Evolutionary conservation across 306 rosid species (phyloP).

Genomic region (Pueraria montana): DNA sequence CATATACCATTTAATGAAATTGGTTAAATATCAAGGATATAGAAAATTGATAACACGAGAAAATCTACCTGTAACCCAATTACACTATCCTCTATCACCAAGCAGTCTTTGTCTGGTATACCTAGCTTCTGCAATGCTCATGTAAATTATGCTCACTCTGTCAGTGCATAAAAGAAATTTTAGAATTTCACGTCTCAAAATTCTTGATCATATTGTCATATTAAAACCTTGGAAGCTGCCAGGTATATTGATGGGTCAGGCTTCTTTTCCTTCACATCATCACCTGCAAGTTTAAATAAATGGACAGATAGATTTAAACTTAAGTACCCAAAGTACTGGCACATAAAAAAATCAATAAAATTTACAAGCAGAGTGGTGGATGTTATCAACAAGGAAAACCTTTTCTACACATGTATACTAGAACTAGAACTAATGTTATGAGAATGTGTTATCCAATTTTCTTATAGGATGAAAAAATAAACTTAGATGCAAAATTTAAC

Average conservation of each 20-base stretch:
- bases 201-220: constrained; percentile 39
- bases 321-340: neutral
- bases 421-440: constrained; percentile 11
- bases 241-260: constrained; percentile 93
- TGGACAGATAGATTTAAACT: constrained; percentile 13
- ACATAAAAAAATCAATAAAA: neutral
- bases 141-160: constrained; percentile 40
- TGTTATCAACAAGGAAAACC: constrained; percentile 17
- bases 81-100: constrained; percentile 94
- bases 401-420: neutral
- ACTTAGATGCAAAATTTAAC: neutral
- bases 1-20: constrained; percentile 11
- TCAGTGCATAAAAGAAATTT: constrained; percentile 9
- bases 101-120: constrained; percentile 67
- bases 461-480: neutral
- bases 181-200: neutral
- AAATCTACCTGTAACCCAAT: constrained; percentile 87
- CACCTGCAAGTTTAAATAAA: constrained; percentile 65
- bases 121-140: constrained; percentile 74
- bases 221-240: constrained; percentile 77
- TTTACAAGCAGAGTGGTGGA: neutral
- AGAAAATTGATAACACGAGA: constrained; percentile 17
- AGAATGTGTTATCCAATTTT: constrained; percentile 24
- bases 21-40: constrained; percentile 8
- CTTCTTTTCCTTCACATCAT: constrained; percentile 96